Evolutionary conservation across 805 yeast genomes (phyloP).

Genomic region (Candida caryicola): DNA sequence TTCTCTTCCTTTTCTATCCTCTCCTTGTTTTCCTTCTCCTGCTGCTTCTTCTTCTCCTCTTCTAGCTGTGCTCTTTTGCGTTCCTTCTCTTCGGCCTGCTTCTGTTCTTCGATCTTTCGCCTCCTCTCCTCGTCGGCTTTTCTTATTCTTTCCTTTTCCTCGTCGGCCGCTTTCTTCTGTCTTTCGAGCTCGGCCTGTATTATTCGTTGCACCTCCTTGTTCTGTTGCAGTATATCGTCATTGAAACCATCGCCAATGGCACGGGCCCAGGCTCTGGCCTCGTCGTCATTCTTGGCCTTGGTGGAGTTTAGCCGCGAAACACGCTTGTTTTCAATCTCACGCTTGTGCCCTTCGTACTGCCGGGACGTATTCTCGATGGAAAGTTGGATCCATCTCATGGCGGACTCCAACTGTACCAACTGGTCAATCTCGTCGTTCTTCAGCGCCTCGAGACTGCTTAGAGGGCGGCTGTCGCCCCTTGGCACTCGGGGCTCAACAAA

Average conservation of each 20-base stretch:
- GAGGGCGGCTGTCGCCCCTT: too few species aligned
- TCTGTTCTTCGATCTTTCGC: constrained; percentile 13
- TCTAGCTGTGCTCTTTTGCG: background rate
- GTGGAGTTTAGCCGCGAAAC: background rate
- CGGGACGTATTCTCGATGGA: background rate
- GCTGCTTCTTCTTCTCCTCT: constrained; percentile 1
- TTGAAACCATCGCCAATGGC: background rate
- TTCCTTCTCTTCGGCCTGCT: constrained; percentile 4
- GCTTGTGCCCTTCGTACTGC: background rate
- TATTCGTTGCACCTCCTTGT: constrained; percentile 9
- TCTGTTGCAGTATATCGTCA: constrained; percentile 1
- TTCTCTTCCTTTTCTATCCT: constrained; percentile 7
- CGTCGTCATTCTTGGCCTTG: background rate
- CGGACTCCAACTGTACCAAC: background rate
- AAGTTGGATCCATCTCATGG: background rate
- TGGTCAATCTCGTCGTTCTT: constrained; percentile 4
- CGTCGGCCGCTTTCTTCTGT: constrained; percentile 8
- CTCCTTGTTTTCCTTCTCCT: constrained; percentile 8
- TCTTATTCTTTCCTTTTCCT: constrained; percentile 10
- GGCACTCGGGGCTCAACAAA: constrained; percentile 1
- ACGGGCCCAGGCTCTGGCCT: background rate
- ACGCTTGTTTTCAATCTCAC: background rate
- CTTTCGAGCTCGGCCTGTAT: constrained; percentile 7
- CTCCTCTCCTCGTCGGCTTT: constrained; percentile 17
- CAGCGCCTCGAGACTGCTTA: too few species aligned